phyloP scores from a whole-genome alignment of 2,329 filamentous ascomycete species.

The Penicillium brevicompactum region DNA sequence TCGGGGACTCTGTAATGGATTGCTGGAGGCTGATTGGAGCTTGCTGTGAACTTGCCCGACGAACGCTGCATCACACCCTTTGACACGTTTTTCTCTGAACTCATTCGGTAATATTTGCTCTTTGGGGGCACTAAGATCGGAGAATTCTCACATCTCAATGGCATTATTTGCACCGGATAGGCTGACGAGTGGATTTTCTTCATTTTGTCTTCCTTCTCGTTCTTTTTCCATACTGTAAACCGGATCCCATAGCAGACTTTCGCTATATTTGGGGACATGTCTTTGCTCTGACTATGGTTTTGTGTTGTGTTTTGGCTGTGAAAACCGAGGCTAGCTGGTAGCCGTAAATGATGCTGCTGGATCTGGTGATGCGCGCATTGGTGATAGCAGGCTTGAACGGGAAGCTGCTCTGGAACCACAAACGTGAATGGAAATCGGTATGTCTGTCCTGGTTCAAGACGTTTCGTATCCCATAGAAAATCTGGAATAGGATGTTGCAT shows the following conservation, averaged over 20 bases:
- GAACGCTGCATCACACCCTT: constrained; percentile 5
- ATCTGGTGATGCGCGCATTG: constrained; percentile 12
- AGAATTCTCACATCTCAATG: constrained; percentile 10
- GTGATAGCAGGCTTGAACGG: constrained; percentile 17
- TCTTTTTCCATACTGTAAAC: constrained; percentile 2
- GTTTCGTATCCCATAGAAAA: neutral
- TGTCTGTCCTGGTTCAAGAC: neutral
- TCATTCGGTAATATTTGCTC: constrained; percentile 9
- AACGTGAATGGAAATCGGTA: constrained; percentile 18
- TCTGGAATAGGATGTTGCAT: constrained; percentile 12
- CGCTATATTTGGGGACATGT: constrained; percentile 9
- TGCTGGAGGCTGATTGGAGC: constrained; percentile 4
- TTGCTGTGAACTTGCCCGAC: constrained; percentile 4
- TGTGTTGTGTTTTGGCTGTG: neutral
- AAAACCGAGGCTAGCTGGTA: constrained; percentile 17
- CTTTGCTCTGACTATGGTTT: neutral
- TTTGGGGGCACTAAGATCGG: constrained; percentile 6
- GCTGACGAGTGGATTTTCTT: constrained; percentile 7
- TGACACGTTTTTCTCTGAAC: neutral
- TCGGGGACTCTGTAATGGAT: constrained; percentile 3
- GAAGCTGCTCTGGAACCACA: constrained; percentile 16
- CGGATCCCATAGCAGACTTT: constrained; percentile 10
- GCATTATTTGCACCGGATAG: constrained; percentile 12
- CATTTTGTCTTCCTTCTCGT: neutral
- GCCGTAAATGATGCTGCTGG: constrained; percentile 15